Conservation (phyloP, 345 rosid species). For the Sonneratia caseolaris region DNA sequence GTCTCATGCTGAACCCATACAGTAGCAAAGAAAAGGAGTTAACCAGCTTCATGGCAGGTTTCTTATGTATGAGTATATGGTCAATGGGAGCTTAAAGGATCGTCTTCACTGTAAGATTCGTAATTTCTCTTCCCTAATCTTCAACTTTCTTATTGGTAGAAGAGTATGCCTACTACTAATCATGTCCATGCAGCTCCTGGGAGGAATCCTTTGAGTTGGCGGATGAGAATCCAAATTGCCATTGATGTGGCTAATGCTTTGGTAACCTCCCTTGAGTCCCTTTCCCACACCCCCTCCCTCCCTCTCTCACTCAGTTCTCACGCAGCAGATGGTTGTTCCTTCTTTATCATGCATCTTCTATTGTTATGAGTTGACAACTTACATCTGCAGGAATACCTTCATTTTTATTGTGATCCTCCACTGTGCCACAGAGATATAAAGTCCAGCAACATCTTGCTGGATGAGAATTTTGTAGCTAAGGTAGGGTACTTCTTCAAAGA, state of each 20-base stretch:
- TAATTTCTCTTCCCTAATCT: slow-evolving; percentile 6
- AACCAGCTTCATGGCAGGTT: slow-evolving; percentile 37
- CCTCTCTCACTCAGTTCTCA: slow-evolving; percentile 1
- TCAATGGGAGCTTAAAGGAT: slow-evolving; percentile 80
- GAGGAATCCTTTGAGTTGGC: slow-evolving; percentile 71
- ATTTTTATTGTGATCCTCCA: slow-evolving; percentile 93
- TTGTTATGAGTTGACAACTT: neutral
- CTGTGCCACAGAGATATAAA: slow-evolving; percentile 87
- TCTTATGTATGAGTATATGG: slow-evolving; percentile 87
- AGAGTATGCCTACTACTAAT: neutral
- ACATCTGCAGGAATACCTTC: slow-evolving; percentile 77
- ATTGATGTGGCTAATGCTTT: slow-evolving; percentile 93
- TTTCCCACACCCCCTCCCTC: neutral
- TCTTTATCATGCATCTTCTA: neutral
- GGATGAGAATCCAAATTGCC: slow-evolving; percentile 71
- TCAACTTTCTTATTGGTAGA: neutral
- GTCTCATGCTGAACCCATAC: neutral
- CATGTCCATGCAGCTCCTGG: slow-evolving; percentile 36
- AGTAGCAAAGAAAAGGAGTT: neutral
- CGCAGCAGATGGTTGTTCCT: neutral
- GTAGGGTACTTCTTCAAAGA: slow-evolving; percentile 17
- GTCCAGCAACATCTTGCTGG: slow-evolving; percentile 91
- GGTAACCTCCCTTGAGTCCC: slow-evolving; percentile 27
- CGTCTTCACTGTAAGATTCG: slow-evolving; percentile 70
- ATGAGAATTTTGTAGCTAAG: slow-evolving; percentile 86